Evolutionary conservation across 352 stramenopile genomes (phyloP).

Genomic region (Globisporangium okanoganense): DNA sequence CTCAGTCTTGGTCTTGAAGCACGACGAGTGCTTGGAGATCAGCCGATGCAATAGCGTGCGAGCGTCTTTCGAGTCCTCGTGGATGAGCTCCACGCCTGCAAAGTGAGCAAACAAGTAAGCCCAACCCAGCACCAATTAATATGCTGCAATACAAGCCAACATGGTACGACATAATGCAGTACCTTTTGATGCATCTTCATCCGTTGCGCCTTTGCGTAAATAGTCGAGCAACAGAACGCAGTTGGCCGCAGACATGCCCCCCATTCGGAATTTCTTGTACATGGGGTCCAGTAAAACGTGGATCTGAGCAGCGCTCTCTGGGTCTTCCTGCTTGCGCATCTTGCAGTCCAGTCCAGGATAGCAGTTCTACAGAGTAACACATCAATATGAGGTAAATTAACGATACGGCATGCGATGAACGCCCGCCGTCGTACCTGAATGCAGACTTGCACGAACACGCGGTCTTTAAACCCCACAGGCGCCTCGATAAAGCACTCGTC

Average conservation of each 20-base stretch:
- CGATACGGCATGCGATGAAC: too few relatives aligned
- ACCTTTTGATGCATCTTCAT: slow-evolving; percentile 37
- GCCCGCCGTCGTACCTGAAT: slow-evolving; percentile 43
- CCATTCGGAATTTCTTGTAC: slow-evolving; percentile 63
- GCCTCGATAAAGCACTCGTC: slow-evolving; percentile 27
- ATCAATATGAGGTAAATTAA: too few relatives aligned
- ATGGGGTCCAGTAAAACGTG: slow-evolving; percentile 58
- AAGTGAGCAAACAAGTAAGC: neutral
- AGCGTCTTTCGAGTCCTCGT: slow-evolving; percentile 62
- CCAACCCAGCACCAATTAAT: neutral
- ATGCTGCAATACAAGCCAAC: neutral
- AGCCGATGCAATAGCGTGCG: slow-evolving; percentile 58
- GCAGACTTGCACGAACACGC: slow-evolving; percentile 66
- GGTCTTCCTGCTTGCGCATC: slow-evolving; percentile 23
- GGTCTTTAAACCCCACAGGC: slow-evolving; percentile 46
- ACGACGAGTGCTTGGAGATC: slow-evolving; percentile 49
- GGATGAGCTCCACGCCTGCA: slow-evolving; percentile 46
- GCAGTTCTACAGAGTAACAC: slow-evolving; percentile 34
- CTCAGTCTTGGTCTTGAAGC: slow-evolving; percentile 66
- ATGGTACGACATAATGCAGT: neutral
- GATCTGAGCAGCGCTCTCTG: slow-evolving; percentile 26
- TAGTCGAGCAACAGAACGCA: slow-evolving; percentile 46
- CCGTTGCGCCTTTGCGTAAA: slow-evolving; percentile 45
- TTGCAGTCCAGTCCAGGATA: slow-evolving; percentile 69
- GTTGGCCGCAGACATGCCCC: slow-evolving; percentile 45